These are phyloP conservation scores for Kwoniella dendrophila DNA, from an alignment of 768 basidiomycete species.

Conservation along the genomic window DNA sequence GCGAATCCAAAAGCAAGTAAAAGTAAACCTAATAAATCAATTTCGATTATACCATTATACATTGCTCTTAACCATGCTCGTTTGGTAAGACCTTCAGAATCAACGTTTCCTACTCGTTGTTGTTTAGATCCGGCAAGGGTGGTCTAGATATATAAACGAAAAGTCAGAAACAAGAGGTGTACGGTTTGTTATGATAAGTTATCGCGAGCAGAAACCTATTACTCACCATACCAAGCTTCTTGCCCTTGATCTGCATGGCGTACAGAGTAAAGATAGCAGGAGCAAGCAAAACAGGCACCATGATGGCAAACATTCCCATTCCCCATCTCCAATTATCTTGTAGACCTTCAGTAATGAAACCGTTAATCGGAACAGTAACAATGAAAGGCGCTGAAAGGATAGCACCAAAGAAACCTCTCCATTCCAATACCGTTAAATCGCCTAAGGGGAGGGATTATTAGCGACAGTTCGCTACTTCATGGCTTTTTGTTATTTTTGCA, in stretches of 20 bases:
- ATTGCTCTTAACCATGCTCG: constrained; percentile 3
- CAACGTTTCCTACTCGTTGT: neutral
- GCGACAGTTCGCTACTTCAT: too few species aligned
- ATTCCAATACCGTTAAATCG: constrained; percentile 46
- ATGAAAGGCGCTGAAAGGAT: constrained; percentile 37
- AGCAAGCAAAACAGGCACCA: constrained; percentile 31
- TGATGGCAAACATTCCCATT: constrained; percentile 43
- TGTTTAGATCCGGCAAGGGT: constrained; percentile 7
- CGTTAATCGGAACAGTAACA: constrained; percentile 27
- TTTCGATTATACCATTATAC: constrained; percentile 15
- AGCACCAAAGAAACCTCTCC: constrained; percentile 40
- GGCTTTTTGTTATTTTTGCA: too few species aligned
- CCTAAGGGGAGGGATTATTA: too few species aligned
- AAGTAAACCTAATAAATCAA: constrained; percentile 44
- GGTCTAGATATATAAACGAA: neutral
- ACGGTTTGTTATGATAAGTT: too few species aligned
- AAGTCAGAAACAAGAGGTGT: too few species aligned
- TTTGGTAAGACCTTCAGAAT: neutral
- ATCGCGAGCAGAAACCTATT: too few species aligned
- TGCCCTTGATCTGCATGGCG: neutral
- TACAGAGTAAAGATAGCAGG: constrained; percentile 25
- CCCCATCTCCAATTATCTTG: constrained; percentile 44
- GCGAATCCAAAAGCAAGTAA: constrained; percentile 36
- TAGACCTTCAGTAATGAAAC: constrained; percentile 24
- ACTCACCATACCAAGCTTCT: constrained; percentile 16